Evolutionary conservation across 2,329 filamentous ascomycete genomes (phyloP).

Genomic region (Aspergillus persii): DNA sequence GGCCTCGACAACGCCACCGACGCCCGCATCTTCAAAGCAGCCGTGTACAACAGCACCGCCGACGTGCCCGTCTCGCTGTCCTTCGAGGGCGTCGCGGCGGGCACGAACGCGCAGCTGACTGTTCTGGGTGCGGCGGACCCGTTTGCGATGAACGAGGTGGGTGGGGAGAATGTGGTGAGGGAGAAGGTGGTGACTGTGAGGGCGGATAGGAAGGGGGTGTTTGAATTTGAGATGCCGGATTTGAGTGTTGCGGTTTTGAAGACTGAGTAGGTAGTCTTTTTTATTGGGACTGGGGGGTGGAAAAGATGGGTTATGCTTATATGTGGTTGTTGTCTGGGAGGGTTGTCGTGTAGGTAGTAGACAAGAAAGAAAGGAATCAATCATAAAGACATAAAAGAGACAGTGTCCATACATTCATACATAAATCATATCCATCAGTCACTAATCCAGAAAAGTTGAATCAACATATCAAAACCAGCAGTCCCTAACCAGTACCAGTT

Average conservation of each 20-base stretch:
- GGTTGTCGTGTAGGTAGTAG: no score
- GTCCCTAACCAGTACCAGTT: no score
- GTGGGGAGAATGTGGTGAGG: constrained; percentile 19
- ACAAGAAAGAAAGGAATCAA: no score
- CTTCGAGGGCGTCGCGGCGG: constrained; percentile 35
- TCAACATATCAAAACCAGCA: no score
- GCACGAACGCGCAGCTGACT: constrained; percentile 39
- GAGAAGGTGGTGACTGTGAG: constrained; percentile 19
- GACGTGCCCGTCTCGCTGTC: constrained; percentile 33
- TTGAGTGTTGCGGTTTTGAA: constrained; percentile 28
- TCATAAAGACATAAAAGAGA: no score
- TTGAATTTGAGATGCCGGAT: constrained; percentile 26
- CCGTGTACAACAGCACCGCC: constrained; percentile 49
- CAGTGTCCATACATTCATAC: no score
- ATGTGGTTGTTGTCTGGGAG: no score
- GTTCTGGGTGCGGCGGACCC: constrained; percentile 40
- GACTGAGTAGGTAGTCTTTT: constrained; percentile 10
- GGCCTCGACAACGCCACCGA: constrained; percentile 38
- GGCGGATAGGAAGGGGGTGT: constrained; percentile 25
- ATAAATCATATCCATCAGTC: no score
- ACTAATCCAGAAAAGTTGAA: no score
- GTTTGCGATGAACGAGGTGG: constrained; percentile 32
- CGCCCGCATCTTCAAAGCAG: constrained; percentile 46
- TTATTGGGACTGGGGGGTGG: no score
- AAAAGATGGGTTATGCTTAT: no score